Conservation (phyloP, 1,284 basidiomycete genomes). For the Microstroma glucosiphilum region DNA sequence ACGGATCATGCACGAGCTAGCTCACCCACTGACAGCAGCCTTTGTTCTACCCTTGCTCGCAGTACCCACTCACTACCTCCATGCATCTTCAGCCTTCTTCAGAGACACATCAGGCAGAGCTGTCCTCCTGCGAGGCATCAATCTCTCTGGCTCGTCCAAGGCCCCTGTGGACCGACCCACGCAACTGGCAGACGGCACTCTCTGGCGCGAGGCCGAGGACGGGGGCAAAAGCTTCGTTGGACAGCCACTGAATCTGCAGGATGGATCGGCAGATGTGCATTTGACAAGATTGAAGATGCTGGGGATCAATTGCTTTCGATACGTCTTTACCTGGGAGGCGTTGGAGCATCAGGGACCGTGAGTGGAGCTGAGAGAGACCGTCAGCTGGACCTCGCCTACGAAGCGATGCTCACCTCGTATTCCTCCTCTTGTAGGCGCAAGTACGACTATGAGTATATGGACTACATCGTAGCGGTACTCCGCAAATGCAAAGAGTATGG, state of each 20-base stretch:
- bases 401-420: not conserved
- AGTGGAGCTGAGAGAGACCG: constrained; percentile 55
- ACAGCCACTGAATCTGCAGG: constrained; percentile 68
- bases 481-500: constrained; percentile 87
- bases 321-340: constrained; percentile 89
- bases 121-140: constrained; percentile 81
- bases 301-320: constrained; percentile 92
- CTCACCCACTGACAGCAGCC: not conserved
- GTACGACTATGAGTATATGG: constrained; percentile 86
- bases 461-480: constrained; percentile 80
- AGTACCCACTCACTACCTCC: constrained; percentile 25
- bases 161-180: constrained; percentile 69
- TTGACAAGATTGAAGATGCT: constrained; percentile 75
- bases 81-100: constrained; percentile 58
- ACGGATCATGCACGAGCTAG: not conserved
- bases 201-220: constrained; percentile 77
- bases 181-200: constrained; percentile 57
- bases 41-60: not conserved
- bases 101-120: constrained; percentile 77
- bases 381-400: not conserved
- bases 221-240: constrained; percentile 70
- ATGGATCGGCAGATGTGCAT: constrained; percentile 81
- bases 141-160: constrained; percentile 82
- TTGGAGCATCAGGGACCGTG: constrained; percentile 88
- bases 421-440: constrained; percentile 57